Conservation (phyloP, 1,139 yeast genomes). For the Geotrichum histeridarum region DNA sequence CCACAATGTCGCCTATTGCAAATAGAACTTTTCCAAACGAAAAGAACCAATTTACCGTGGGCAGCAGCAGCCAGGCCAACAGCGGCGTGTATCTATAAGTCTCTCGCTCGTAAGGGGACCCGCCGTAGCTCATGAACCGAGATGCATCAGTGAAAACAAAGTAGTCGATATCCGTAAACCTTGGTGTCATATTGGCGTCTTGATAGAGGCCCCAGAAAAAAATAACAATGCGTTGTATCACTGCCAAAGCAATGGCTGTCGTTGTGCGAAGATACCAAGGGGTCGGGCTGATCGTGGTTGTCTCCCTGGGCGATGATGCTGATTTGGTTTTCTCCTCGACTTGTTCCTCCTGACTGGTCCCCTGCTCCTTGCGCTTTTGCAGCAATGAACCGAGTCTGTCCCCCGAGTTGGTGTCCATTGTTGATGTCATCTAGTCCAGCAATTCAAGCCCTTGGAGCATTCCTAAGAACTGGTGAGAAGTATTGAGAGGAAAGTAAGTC, state of each 20-base stretch:
- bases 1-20: constrained; percentile 68
- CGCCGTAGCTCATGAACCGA: constrained; percentile 51
- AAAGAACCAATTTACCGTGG: constrained; percentile 50
- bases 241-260: constrained; percentile 19
- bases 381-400: neutral
- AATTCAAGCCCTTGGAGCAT: neutral
- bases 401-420: constrained; percentile 5
- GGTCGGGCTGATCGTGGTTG: neutral
- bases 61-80: constrained; percentile 74
- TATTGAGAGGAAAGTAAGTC: no score
- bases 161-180: constrained; percentile 92
- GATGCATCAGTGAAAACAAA: constrained; percentile 92
- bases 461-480: no score
- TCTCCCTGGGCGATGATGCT: no score
- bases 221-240: constrained; percentile 55
- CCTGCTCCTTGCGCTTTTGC: neutral
- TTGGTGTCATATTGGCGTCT: constrained; percentile 70
- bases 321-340: neutral
- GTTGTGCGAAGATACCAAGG: constrained; percentile 13
- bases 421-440: constrained; percentile 1
- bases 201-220: constrained; percentile 83
- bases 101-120: constrained; percentile 75
- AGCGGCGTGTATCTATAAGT: constrained; percentile 93
- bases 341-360: neutral
- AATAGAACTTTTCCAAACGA: constrained; percentile 78